Evolutionary conservation across 148 eudicot genomes (phyloP), one percentile per base, ranked within the genome.

Genomic region (Rheum nobile): DNA sequence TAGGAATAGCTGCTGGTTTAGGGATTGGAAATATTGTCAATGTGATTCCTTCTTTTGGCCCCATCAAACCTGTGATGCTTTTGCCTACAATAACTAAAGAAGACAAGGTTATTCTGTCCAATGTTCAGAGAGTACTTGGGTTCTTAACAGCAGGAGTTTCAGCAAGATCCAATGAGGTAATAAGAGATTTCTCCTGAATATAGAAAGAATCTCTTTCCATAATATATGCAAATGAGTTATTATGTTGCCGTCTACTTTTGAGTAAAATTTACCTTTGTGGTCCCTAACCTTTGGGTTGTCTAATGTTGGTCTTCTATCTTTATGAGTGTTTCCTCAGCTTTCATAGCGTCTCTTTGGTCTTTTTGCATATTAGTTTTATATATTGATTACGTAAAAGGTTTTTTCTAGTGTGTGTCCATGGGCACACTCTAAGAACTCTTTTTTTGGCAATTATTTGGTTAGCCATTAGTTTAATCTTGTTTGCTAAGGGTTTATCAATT

Each of bases 141-240:
- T 95, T 95, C 80, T 86, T 95, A 79, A 83, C 93, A 39, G 89
- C 88, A 37, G 97, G 97, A 84, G 88, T 85, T 77, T 84, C 88
- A 31, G 67, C 82, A 37, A 43, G 86, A 74, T 41, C 81, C 69
- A 65, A 65, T 3, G 69, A 65, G 41, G 69, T 65, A 65, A 55
- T 26, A 55, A 65, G n/a, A 32, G 0, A 65, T 65, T 31, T 65
- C 41, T 32, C n/a, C 35, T 54, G 24, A 7, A 54, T 54, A 9
- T 54, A 22, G 12, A 54, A 28, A 12, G 10, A 26, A 10, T 57
- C 13, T 9, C 4, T 57, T 26, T 63, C 21, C n/a, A 63, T 31
- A 13, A 6, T 63, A 31, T 14, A 28, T 29, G 28, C 31, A 55
- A 9, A 3, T 55, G 63, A 22, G 16, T 0, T 10, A 55, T 19